Conservation (phyloP, 768 basidiomycete species). For the Boletellus emodensis region DNA sequence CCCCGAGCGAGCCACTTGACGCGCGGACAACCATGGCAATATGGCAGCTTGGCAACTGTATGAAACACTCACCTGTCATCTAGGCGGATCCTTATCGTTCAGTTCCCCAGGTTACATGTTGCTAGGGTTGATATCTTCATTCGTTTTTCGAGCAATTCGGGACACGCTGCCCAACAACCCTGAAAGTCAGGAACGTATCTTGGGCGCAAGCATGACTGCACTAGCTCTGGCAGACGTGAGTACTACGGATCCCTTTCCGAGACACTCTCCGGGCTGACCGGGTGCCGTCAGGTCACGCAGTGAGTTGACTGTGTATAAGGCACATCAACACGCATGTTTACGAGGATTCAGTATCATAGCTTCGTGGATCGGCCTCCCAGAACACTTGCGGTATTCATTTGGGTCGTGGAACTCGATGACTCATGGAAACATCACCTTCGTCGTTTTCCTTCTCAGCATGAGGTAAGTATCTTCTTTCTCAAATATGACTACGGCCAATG, state of each 20-base stretch:
- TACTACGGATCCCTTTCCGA: background rate
- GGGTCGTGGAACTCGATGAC: conserved; percentile 65
- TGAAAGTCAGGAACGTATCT: conserved; percentile 61
- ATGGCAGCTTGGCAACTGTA: conserved; percentile 68
- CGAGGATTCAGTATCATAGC: conserved; percentile 46
- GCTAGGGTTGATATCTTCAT: conserved; percentile 57
- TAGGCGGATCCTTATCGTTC: background rate
- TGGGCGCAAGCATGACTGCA: conserved; percentile 59
- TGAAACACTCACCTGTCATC: conserved; percentile 11
- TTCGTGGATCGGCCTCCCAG: conserved; percentile 57
- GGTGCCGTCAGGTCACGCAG: conserved; percentile 51
- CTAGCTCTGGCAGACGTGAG: conserved; percentile 71
- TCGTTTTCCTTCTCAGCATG: conserved; percentile 49
- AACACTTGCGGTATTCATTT: conserved; percentile 46
- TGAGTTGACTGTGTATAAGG: conserved; percentile 31
- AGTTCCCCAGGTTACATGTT: conserved; percentile 51
- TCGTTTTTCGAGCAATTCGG: conserved; percentile 64
- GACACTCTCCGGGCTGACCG: background rate
- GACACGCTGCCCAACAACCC: conserved; percentile 56
- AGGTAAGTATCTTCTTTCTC: conserved; percentile 38
- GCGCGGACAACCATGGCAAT: conserved; percentile 56
- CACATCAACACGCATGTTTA: background rate
- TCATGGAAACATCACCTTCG: conserved; percentile 72
- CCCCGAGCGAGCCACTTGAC: conserved; percentile 35
- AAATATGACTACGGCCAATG: conserved; percentile 4